Evolutionary conservation across 2,329 filamentous ascomycete genomes (phyloP).

Genomic region (Fusarium tricinctum): DNA sequence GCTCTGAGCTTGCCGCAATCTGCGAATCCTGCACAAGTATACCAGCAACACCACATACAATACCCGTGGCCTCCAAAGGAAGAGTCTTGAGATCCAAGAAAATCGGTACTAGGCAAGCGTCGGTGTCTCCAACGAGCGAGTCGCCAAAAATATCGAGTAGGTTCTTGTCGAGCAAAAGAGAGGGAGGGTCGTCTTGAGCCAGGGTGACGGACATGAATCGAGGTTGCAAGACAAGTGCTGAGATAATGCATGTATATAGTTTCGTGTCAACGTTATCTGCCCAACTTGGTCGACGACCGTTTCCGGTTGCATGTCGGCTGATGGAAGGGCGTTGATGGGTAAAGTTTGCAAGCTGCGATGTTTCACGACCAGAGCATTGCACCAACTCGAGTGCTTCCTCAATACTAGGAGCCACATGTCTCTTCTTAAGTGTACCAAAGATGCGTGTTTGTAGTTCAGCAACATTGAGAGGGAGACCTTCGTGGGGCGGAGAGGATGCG

Average conservation of each 20-base stretch:
- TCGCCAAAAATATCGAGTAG: slow-evolving; percentile 77
- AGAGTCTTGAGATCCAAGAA: slow-evolving; percentile 86
- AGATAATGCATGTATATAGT: slow-evolving; percentile 73
- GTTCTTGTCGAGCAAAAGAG: slow-evolving; percentile 77
- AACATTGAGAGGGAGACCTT: slow-evolving; percentile 82
- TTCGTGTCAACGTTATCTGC: slow-evolving; percentile 73
- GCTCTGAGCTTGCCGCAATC: slow-evolving; percentile 72
- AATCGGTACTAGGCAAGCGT: slow-evolving; percentile 83
- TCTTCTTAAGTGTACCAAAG: slow-evolving; percentile 84
- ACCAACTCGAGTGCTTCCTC: slow-evolving; percentile 78
- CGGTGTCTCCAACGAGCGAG: slow-evolving; percentile 80
- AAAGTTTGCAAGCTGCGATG: slow-evolving; percentile 57
- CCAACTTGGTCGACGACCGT: slow-evolving; percentile 61
- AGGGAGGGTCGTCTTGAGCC: slow-evolving; percentile 80
- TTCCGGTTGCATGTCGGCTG: slow-evolving; percentile 56
- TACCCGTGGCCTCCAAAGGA: slow-evolving; percentile 90
- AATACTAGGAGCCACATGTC: slow-evolving; percentile 80
- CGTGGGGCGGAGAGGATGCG: slow-evolving; percentile 69
- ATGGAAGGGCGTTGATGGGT: slow-evolving; percentile 55
- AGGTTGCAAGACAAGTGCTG: slow-evolving; percentile 72
- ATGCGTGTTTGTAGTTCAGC: slow-evolving; percentile 86
- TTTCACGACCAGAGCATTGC: slow-evolving; percentile 80
- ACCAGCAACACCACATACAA: slow-evolving; percentile 93
- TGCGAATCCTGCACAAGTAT: slow-evolving; percentile 80
- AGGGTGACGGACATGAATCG: slow-evolving; percentile 81